Conservation (phyloP, 139 green algal genomes). For the Coccomyxa sp. region DNA sequence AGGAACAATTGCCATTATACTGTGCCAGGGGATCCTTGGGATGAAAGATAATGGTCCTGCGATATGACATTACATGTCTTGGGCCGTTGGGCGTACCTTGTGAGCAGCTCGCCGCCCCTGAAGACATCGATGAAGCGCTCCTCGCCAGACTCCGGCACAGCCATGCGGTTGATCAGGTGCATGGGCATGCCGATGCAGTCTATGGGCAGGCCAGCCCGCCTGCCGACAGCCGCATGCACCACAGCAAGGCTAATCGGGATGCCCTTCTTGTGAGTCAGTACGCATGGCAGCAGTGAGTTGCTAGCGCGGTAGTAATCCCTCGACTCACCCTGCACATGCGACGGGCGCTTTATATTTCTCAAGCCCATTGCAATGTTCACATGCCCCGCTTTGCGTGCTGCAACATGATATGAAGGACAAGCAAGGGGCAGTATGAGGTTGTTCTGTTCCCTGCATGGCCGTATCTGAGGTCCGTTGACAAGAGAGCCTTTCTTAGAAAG, state of each 20-base stretch:
- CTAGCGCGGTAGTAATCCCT: slow-evolving; percentile 42
- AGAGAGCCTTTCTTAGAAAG: background rate
- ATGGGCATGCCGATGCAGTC: slow-evolving; percentile 30
- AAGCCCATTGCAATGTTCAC: background rate
- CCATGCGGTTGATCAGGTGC: slow-evolving; percentile 44
- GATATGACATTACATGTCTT: background rate
- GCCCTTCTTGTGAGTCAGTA: slow-evolving; percentile 30
- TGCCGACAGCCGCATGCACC: slow-evolving; percentile 49
- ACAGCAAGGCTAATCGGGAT: slow-evolving; percentile 62
- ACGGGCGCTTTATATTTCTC: background rate
- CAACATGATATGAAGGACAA: too few relatives aligned
- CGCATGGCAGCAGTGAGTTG: slow-evolving; percentile 44
- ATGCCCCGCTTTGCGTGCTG: background rate
- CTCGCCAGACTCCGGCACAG: background rate
- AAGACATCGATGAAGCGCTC: slow-evolving; percentile 61
- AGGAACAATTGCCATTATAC: background rate
- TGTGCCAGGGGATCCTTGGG: background rate
- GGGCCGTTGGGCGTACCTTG: slow-evolving; percentile 3
- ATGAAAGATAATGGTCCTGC: background rate
- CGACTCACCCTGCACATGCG: slow-evolving; percentile 23
- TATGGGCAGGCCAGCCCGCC: slow-evolving; percentile 9
- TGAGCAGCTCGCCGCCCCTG: slow-evolving; percentile 32
- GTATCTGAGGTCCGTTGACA: background rate
- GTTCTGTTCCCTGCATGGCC: background rate
- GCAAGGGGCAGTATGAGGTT: too few relatives aligned